A percentile compares a stretch with the other conserved stretches of the same genome.
Conservation (phyloP, 768 basidiomycete species). For the Trametes maxima region DNA sequence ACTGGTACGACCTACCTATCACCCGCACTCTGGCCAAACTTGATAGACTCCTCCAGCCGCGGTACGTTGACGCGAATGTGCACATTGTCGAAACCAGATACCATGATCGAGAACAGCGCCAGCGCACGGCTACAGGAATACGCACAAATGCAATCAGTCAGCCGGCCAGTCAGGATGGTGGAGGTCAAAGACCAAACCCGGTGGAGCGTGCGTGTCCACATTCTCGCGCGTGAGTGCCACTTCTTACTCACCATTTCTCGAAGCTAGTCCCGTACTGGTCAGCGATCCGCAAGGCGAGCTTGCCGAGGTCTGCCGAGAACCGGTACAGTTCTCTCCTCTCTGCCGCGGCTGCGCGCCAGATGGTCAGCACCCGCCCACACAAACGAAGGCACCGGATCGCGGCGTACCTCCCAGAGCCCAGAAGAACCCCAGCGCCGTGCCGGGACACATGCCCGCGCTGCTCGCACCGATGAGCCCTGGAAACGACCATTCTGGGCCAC, state of each 20-base stretch:
- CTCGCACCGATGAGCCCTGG: constrained; percentile 1
- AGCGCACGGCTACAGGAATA: constrained; percentile 52
- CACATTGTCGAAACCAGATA: constrained; percentile 66
- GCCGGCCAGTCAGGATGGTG: not conserved
- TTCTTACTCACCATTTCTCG: constrained; percentile 72
- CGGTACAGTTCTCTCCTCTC: constrained; percentile 65
- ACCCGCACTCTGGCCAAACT: constrained; percentile 66
- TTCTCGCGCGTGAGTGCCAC: not conserved
- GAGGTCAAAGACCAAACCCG: too few species aligned
- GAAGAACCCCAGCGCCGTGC: constrained; percentile 71
- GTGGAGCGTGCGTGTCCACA: not conserved
- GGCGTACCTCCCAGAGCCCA: constrained; percentile 63
- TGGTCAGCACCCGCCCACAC: not conserved
- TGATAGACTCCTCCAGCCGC: constrained; percentile 61
- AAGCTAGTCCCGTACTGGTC: constrained; percentile 61
- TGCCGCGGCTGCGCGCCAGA: constrained; percentile 42
- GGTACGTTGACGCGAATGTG: constrained; percentile 65
- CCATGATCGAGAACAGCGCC: constrained; percentile 61
- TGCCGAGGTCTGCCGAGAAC: constrained; percentile 69
- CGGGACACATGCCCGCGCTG: constrained; percentile 69
- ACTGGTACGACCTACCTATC: constrained; percentile 50
- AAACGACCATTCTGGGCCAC: not conserved
- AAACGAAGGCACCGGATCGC: not conserved
- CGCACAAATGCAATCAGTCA: constrained; percentile 8
- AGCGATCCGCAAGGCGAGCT: constrained; percentile 67